These are phyloP conservation scores for Williopsis jadinii DNA, from an alignment of 1,139 yeast genomes.

Conservation along the genomic window DNA sequence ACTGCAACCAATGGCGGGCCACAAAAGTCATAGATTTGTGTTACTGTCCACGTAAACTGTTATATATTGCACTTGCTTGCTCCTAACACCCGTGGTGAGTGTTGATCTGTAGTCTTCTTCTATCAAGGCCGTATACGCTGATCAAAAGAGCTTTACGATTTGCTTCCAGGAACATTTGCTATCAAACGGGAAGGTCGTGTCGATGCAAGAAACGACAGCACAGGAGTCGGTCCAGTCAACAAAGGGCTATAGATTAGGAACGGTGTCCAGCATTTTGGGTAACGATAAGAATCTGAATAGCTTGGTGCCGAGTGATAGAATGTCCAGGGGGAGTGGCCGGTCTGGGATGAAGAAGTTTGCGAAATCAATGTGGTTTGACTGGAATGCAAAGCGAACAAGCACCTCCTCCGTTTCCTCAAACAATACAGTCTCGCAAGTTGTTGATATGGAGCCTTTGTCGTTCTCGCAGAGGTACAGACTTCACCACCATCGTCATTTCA, in stretches of 20 bases:
- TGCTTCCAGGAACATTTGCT: no score
- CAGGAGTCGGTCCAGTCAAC: no score
- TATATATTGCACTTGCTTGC: no score
- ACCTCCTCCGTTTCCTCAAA: slow-evolving; percentile 3
- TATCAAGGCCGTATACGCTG: no score
- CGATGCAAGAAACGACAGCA: not conserved
- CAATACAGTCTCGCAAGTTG: slow-evolving; percentile 3
- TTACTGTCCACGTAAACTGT: no score
- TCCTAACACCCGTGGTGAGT: no score
- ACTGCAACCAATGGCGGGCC: no score
- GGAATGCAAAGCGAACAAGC: slow-evolving; percentile 1
- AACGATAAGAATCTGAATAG: not conserved
- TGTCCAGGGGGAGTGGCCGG: not conserved
- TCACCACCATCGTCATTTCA: not conserved
- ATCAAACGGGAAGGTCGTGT: not conserved
- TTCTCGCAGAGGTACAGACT: not conserved
- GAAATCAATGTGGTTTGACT: slow-evolving; percentile 6
- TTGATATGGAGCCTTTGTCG: not conserved
- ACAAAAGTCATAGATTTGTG: no score
- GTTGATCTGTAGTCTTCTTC: no score
- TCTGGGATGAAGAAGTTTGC: slow-evolving; percentile 9
- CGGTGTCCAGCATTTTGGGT: not conserved
- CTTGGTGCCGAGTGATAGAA: not conserved
- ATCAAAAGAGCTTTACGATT: no score
- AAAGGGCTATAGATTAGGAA: not conserved